Evolutionary conservation across 1,284 basidiomycete species (phyloP).

Genomic region (Phellopilus nigrolimitatus): DNA sequence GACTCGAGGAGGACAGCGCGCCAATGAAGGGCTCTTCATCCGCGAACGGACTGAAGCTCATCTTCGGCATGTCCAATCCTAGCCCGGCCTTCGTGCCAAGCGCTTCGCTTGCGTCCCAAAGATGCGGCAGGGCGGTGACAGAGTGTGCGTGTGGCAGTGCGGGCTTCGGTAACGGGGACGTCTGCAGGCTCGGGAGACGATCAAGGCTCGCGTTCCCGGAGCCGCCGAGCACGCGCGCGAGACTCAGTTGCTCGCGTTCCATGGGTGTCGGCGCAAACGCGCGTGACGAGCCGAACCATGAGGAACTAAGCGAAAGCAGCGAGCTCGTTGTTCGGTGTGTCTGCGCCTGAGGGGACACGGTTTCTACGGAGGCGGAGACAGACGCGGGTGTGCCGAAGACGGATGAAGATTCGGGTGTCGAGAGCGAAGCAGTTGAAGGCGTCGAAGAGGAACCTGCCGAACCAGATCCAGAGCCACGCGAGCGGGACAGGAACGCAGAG

Average conservation of each 20-base stretch:
- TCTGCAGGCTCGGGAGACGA: constrained; percentile 6
- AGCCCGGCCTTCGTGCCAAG: neutral
- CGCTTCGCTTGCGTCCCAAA: neutral
- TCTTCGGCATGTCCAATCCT: neutral
- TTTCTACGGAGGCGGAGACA: constrained; percentile 1
- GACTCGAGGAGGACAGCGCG: neutral
- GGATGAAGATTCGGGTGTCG: constrained; percentile 13
- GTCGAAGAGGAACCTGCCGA: constrained; percentile 14
- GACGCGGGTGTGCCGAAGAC: constrained; percentile 6
- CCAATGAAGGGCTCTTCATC: constrained; percentile 3
- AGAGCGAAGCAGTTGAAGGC: constrained; percentile 13
- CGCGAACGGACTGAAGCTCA: constrained; percentile 12
- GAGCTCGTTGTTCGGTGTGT: constrained; percentile 6
- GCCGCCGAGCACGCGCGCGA: constrained; percentile 20
- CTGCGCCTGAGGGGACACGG: neutral
- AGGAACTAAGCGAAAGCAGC: constrained; percentile 10
- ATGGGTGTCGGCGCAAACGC: constrained; percentile 31
- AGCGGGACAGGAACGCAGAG: constrained; percentile 15
- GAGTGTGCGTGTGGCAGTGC: constrained; percentile 6
- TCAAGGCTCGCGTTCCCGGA: constrained; percentile 16
- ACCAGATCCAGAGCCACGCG: constrained; percentile 5
- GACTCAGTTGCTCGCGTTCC: constrained; percentile 27
- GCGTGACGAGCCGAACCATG: constrained; percentile 22
- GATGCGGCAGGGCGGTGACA: neutral
- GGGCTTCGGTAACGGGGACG: constrained; percentile 12